A percentile compares a stretch with the other conserved stretches of the same genome.
These are phyloP conservation scores for Fusarium nematophilum DNA, from an alignment of 2,329 filamentous ascomycete species.

Conservation along the genomic window DNA sequence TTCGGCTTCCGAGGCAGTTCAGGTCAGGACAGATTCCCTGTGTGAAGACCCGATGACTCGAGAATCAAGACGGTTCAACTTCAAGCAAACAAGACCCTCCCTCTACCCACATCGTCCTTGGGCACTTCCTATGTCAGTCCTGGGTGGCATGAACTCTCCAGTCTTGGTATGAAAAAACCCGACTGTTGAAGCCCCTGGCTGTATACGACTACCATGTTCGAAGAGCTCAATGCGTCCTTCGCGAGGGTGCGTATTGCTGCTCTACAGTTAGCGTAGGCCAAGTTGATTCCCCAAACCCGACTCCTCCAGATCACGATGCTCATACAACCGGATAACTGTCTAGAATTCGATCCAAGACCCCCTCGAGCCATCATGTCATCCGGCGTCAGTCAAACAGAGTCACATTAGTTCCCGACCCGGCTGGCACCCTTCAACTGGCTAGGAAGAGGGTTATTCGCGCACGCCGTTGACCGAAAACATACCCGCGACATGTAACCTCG, in stretches of 20 bases:
- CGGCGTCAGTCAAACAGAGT: constrained; percentile 41
- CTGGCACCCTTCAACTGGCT: constrained; percentile 33
- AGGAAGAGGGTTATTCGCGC: constrained; percentile 41
- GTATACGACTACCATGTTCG: too few species aligned
- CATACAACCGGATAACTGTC: not conserved
- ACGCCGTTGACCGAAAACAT: constrained; percentile 19
- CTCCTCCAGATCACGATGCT: too few species aligned
- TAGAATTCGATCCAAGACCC: constrained; percentile 24
- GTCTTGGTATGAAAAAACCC: too few species aligned
- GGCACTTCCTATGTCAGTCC: too few species aligned
- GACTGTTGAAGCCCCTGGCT: too few species aligned
- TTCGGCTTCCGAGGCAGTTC: too few species aligned
- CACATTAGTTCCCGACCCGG: constrained; percentile 29
- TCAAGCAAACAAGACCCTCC: too few species aligned
- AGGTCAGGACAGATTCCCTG: too few species aligned
- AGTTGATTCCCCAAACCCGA: not conserved
- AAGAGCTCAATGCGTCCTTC: constrained; percentile 56
- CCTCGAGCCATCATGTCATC: constrained; percentile 23
- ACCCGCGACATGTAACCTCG: not conserved
- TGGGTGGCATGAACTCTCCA: too few species aligned
- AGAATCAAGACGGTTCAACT: too few species aligned
- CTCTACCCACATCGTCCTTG: too few species aligned
- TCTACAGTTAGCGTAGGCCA: constrained; percentile 60
- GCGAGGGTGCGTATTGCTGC: constrained; percentile 61
- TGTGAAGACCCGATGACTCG: too few species aligned